phyloP scores from a whole-genome alignment of 2,329 filamentous ascomycete genomes.

The Colletotrichum magnum region DNA sequence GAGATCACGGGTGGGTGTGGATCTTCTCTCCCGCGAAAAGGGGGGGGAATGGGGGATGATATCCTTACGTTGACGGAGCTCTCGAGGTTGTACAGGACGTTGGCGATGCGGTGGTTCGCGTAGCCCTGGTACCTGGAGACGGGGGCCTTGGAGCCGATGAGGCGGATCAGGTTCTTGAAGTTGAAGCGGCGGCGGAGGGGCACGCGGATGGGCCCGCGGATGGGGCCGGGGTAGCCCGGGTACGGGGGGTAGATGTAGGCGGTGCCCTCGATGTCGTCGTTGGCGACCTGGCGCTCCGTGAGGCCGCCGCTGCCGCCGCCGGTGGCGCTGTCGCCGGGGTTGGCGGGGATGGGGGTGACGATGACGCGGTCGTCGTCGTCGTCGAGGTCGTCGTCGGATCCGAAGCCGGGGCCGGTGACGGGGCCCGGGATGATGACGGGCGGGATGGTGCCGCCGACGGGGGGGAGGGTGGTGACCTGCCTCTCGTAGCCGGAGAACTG shows the following conservation, averaged over 20 bases:
- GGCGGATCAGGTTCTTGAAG: conserved; percentile 30
- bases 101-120: conserved; percentile 29
- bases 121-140: conserved; percentile 29
- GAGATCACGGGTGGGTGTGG: background rate
- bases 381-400: background rate
- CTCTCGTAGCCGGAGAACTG: conserved; percentile 26
- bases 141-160: conserved; percentile 19
- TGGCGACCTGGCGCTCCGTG: background rate
- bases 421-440: background rate
- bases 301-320: background rate
- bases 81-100: conserved; percentile 19
- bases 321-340: background rate
- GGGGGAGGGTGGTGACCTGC: conserved; percentile 14
- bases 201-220: background rate
- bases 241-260: background rate
- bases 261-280: background rate
- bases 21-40: background rate
- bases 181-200: conserved; percentile 5
- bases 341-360: background rate
- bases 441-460: background rate
- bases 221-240: background rate
- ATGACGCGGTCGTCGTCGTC: background rate
- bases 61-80: background rate
- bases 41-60: no score
- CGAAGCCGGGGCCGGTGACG: background rate